Conservation (phyloP, 2,329 filamentous ascomycete species). For the Epichloe amarillans region DNA sequence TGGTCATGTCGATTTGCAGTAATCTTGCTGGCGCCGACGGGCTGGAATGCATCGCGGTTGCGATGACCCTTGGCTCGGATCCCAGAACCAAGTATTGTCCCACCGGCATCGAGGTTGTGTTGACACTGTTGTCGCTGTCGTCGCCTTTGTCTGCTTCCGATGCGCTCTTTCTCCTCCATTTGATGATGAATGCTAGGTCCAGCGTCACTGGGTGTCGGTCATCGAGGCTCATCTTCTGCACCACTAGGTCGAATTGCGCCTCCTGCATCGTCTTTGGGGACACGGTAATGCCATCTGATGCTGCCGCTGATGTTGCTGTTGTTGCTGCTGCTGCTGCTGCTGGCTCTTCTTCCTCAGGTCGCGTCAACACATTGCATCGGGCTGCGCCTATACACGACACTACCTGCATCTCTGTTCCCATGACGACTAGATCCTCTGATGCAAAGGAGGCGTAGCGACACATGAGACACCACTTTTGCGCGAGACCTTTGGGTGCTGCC, state of each 20-base stretch:
- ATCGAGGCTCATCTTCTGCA: conserved; percentile 67
- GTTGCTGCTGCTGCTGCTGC: conserved; percentile 11
- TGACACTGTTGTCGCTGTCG: conserved; percentile 21
- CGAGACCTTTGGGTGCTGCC: conserved; percentile 42
- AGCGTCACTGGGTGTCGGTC: conserved; percentile 65
- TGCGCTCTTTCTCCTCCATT: conserved; percentile 52
- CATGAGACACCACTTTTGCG: conserved; percentile 69
- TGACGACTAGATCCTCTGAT: conserved; percentile 51
- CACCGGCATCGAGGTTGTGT: conserved; percentile 58
- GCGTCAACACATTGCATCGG: conserved; percentile 36
- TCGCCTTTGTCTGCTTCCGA: conserved; percentile 11
- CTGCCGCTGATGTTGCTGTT: conserved; percentile 11
- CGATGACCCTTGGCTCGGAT: conserved; percentile 75
- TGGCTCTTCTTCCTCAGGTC: conserved; percentile 14
- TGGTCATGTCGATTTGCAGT: conserved; percentile 42
- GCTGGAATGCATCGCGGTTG: conserved; percentile 33
- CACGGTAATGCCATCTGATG: conserved; percentile 34
- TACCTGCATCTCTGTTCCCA: conserved; percentile 48
- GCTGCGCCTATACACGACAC: conserved; percentile 49
- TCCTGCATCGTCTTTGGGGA: conserved; percentile 56
- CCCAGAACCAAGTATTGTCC: conserved; percentile 71
- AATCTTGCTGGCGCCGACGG: conserved; percentile 20
- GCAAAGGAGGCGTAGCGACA: conserved; percentile 69
- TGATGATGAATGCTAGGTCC: conserved; percentile 61
- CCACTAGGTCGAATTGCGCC: conserved; percentile 57